A percentile compares a stretch with the other conserved stretches of the same genome.
These are phyloP conservation scores for Ceratocystis smalleyi DNA, from an alignment of 2,329 filamentous ascomycete species.

Conservation along the genomic window DNA sequence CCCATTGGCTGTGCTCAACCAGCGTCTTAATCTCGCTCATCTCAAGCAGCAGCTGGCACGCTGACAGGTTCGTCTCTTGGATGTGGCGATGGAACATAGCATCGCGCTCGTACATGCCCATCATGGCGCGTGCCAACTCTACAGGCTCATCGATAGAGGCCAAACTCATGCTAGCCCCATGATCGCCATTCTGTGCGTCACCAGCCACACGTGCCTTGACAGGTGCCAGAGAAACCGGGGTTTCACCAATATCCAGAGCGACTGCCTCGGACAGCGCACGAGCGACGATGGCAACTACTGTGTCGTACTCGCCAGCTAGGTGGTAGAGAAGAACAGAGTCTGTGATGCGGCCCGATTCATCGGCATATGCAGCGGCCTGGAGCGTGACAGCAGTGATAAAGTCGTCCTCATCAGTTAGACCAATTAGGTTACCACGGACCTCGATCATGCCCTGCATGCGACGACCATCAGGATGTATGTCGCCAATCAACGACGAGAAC, in stretches of 20 bases:
- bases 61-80: constrained; percentile 39
- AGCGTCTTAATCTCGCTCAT: constrained; percentile 46
- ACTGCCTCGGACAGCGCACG: constrained; percentile 81
- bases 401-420: constrained; percentile 61
- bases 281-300: constrained; percentile 79
- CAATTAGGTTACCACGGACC: constrained; percentile 66
- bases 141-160: constrained; percentile 46
- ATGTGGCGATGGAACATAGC: constrained; percentile 46
- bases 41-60: constrained; percentile 41
- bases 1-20: constrained; percentile 40
- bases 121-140: constrained; percentile 45
- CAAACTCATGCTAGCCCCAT: constrained; percentile 24
- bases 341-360: constrained; percentile 83
- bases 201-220: constrained; percentile 52
- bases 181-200: constrained; percentile 40
- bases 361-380: constrained; percentile 79
- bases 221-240: constrained; percentile 61
- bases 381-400: constrained; percentile 86
- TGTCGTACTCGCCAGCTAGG: constrained; percentile 86
- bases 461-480: constrained; percentile 72
- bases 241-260: constrained; percentile 69
- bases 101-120: constrained; percentile 46
- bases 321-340: constrained; percentile 93
- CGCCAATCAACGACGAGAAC: constrained; percentile 84
- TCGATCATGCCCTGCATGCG: constrained; percentile 80